These are phyloP conservation scores for Eutypella sp. DNA, from an alignment of 2,329 filamentous ascomycete species.

Conservation along the genomic window DNA sequence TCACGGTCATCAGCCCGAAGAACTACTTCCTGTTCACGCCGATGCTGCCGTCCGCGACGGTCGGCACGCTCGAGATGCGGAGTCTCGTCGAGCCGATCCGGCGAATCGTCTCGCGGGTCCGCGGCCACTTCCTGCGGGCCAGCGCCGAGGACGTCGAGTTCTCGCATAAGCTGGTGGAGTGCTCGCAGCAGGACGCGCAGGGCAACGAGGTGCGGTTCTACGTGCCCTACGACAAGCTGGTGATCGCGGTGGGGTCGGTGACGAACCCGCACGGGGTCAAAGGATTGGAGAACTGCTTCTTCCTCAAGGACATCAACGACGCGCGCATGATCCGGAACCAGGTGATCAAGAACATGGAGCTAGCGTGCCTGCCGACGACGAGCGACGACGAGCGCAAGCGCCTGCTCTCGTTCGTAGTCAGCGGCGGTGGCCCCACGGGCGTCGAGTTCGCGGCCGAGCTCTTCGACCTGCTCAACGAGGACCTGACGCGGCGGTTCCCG, in stretches of 20 bases:
- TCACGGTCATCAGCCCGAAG: conserved; percentile 88
- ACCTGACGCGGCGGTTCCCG: conserved; percentile 78
- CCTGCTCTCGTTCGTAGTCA: conserved; percentile 91
- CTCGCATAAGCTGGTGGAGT: conserved; percentile 82
- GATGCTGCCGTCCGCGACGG: conserved; percentile 94
- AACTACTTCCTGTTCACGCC: conserved; percentile 99
- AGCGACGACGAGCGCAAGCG: conserved; percentile 80
- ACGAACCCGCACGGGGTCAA: conserved; percentile 96
- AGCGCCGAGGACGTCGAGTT: conserved; percentile 87
- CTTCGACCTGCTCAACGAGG: conserved; percentile 94
- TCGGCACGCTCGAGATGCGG: conserved; percentile 86
- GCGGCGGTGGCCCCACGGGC: conserved; percentile 90
- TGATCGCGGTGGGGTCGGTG: conserved; percentile 84
- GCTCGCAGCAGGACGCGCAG: conserved; percentile 64
- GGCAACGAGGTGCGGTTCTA: conserved; percentile 83
- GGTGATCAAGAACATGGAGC: conserved; percentile 83
- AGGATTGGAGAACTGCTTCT: conserved; percentile 87
- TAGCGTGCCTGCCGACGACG: conserved; percentile 89
- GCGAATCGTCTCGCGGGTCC: conserved; percentile 70
- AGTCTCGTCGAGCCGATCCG: conserved; percentile 92
- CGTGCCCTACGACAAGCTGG: conserved; percentile 93
- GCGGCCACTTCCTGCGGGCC: conserved; percentile 86
- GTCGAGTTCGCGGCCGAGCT: conserved; percentile 97
- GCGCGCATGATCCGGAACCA: conserved; percentile 84
- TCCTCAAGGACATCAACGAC: conserved; percentile 92